These are phyloP conservation scores for Magnolia changhungtana DNA, from an alignment of 164 flowering plant species.

Conservation along the genomic window DNA sequence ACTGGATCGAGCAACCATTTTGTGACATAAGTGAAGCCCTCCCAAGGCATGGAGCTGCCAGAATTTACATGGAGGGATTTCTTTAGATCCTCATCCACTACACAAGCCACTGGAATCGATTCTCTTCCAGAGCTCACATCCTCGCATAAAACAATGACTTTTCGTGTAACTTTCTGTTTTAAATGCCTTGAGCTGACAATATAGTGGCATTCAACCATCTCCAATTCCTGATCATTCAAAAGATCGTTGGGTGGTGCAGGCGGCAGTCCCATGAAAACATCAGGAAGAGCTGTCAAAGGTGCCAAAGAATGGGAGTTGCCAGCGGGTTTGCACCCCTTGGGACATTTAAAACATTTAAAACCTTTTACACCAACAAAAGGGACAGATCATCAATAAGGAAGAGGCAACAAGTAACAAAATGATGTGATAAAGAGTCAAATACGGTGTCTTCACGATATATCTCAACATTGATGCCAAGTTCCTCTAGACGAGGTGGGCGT, in stretches of 20 bases:
- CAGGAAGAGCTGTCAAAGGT: conserved; percentile 37
- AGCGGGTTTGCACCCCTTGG: conserved; percentile 64
- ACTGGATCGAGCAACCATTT: conserved; percentile 59
- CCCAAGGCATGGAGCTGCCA: conserved; percentile 69
- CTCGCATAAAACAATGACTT: too few species aligned
- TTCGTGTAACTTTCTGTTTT: too few species aligned
- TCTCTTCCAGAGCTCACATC: too few species aligned
- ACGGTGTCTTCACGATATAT: too few species aligned
- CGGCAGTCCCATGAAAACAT: conserved; percentile 12
- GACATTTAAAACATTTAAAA: conserved; percentile 73
- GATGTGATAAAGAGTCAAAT: too few species aligned
- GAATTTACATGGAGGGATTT: conserved; percentile 30
- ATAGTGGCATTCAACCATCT: conserved; percentile 78
- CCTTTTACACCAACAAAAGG: too few species aligned
- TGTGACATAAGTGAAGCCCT: conserved; percentile 67
- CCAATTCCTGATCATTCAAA: conserved; percentile 41
- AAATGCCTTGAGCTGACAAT: too few species aligned
- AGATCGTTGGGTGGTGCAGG: conserved; percentile 15
- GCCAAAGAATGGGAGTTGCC: conserved; percentile 22
- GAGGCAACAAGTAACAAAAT: too few species aligned
- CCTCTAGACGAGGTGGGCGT: conserved; percentile 73
- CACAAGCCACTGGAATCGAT: too few species aligned
- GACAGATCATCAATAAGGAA: too few species aligned
- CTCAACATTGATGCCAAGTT: conserved; percentile 56
- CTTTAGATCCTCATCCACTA: too few species aligned